Conservation (phyloP, 1,139 yeast species). For the Candida pseudoviswanathii region DNA sequence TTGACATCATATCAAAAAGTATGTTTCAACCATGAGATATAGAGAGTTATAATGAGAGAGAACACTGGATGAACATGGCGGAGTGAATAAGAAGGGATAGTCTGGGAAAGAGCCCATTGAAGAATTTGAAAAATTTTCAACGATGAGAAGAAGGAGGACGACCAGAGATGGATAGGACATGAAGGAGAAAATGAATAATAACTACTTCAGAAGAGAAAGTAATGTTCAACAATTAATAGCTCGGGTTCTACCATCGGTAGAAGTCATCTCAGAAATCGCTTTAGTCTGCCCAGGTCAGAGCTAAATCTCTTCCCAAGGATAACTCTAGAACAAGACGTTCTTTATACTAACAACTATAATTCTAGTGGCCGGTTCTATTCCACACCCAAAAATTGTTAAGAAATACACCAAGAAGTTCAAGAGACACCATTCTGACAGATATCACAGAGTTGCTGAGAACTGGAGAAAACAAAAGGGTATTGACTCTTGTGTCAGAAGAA, state of each 20-base stretch:
- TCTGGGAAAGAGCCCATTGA: not conserved
- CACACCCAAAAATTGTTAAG: conserved; percentile 99
- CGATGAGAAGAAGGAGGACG: not conserved
- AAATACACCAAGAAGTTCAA: conserved; percentile 98
- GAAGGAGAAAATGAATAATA: not conserved
- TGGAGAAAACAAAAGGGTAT: conserved; percentile 99
- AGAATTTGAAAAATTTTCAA: not conserved
- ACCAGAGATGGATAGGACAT: not conserved
- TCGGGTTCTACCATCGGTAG: too few species aligned
- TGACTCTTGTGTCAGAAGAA: conserved; percentile 99
- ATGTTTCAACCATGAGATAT: conserved; percentile 3
- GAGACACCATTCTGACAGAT: conserved; percentile 99
- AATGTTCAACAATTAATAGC: not conserved
- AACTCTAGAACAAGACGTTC: too few species aligned
- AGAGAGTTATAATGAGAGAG: not conserved
- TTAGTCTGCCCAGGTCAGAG: too few species aligned
- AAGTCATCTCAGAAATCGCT: too few species aligned
- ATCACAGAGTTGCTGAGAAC: conserved; percentile 95
- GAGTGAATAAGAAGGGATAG: not conserved
- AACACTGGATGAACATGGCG: not conserved
- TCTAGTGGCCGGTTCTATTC: conserved; percentile 91
- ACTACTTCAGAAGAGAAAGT: not conserved
- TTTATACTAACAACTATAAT: too few species aligned
- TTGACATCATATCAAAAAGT: conserved; percentile 9
- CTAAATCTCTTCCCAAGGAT: too few species aligned